Base-by-base conservation (phyloP, 1,139 yeast genomes). In the Geotrichum cucujoidarum region DNA sequence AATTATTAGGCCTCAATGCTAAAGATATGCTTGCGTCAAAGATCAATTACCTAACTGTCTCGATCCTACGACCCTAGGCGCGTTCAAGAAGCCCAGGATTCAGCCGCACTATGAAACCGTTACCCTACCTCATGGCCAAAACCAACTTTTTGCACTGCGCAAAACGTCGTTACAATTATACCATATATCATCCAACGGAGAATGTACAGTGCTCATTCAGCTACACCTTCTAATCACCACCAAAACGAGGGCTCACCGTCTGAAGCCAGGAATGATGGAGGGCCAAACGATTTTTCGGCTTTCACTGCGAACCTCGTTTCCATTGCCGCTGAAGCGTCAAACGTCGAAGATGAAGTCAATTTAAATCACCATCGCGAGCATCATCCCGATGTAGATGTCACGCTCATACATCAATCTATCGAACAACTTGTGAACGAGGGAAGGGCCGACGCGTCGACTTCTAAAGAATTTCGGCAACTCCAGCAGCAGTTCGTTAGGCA, bases 281-380 rank as follows among this genome's bases (percentile, higher is more conserved):
- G 39, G 6, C 22, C 50, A n/a, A 22, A 40, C 21, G 48, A 44
- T 25, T 42, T 46, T 21, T 44, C 51, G 7, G 47, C 47, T 4
- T 38, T 50, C 27, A 41, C 51, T 10, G 49, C 49, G 6, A 44
- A 47, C 41, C 38, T 50, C 29, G 52, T 49, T 1, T 50, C 52
- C 11, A 45, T 52, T 10, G 52, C 50, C n/a, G 48, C 54, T 11
- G 52, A 45, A 46, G 54, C 51, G 11, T 45, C 57, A 18, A 50
- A 51, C 32, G 50, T 50, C 11, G 50, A 47, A 35, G 49, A 54
- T 38, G 52, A 53, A 24, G 39, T 48, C 14, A 42, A 34, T 25
- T 30, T 36, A 16, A 21, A 35, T 35, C 45, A 41, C 22, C 34
- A 7, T 34, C 24, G n/a, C 40, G 16, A 7, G 10, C 45, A 17